Conservation (phyloP, 768 basidiomycete genomes). For the Suillus americanus region DNA sequence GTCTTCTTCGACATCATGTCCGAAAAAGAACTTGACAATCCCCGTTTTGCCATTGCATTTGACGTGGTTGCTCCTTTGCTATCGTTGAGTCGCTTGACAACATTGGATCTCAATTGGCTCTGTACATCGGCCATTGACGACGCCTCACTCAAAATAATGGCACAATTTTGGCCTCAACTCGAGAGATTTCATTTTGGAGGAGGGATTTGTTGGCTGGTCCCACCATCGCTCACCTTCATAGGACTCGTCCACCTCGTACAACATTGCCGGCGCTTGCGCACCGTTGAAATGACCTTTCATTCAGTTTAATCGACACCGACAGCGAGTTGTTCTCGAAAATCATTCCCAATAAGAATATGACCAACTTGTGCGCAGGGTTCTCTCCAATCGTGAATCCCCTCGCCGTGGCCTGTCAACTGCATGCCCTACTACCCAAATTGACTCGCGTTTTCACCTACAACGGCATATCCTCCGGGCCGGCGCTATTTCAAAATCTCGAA, state of each 20-base stretch:
- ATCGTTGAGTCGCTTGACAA: not conserved
- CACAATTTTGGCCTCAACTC: not conserved
- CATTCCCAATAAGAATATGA: not conserved
- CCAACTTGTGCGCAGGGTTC: not conserved
- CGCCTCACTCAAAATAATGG: not conserved
- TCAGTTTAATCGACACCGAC: not conserved
- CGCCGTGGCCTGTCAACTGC: not conserved
- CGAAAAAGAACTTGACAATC: not conserved
- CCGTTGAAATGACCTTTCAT: not conserved
- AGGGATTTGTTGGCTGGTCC: not conserved
- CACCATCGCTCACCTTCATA: not conserved
- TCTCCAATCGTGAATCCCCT: not conserved
- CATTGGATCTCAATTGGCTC: not conserved
- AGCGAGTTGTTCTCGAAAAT: not conserved
- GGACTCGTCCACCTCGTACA: not conserved
- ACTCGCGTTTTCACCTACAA: no score
- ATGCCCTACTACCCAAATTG: not conserved
- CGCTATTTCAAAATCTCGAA: not conserved
- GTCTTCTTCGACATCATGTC: no score
- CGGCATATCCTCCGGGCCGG: no score
- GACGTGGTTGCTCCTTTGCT: not conserved
- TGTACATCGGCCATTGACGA: not conserved
- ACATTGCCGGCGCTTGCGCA: not conserved
- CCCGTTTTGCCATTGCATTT: not conserved
- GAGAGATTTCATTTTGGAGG: not conserved